Conservation (phyloP, 2,329 filamentous ascomycete species). For the Aspergillus tubingensis region DNA sequence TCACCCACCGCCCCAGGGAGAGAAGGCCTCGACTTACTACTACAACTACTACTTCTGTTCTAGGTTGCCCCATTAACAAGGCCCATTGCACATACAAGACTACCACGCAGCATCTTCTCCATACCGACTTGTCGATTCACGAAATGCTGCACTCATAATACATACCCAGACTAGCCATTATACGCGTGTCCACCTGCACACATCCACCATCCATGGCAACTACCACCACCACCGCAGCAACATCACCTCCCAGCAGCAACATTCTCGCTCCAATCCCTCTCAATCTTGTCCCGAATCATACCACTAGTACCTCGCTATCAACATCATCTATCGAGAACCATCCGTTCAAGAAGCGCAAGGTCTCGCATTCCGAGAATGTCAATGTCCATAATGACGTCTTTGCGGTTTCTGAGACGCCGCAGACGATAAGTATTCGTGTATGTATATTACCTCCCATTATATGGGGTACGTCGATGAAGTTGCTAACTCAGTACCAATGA, state of each 20-base stretch:
- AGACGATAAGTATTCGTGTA: neutral
- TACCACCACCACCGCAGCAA: constrained; percentile 16
- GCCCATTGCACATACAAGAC: neutral
- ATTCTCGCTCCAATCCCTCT: constrained; percentile 38
- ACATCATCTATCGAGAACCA: constrained; percentile 13
- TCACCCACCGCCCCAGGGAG: neutral
- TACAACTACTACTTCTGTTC: neutral
- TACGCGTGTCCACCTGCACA: constrained; percentile 27
- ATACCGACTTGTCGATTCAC: no score
- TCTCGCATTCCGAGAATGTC: neutral
- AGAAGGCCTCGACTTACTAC: neutral
- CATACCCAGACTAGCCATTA: neutral
- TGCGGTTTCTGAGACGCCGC: neutral
- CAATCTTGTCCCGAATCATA: constrained; percentile 31
- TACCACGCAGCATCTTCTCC: no score
- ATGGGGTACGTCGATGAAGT: no score
- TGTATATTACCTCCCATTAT: neutral
- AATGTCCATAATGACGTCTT: neutral
- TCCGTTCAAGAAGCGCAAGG: constrained; percentile 39
- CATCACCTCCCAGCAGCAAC: constrained; percentile 9
- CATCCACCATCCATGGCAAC: constrained; percentile 42
- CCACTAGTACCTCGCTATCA: neutral
- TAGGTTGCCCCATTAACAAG: neutral
- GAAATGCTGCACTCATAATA: no score
- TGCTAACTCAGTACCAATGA: constrained; percentile 1